Conservation (phyloP, 2,329 filamentous ascomycete genomes). For the Eurotiales sp. region DNA sequence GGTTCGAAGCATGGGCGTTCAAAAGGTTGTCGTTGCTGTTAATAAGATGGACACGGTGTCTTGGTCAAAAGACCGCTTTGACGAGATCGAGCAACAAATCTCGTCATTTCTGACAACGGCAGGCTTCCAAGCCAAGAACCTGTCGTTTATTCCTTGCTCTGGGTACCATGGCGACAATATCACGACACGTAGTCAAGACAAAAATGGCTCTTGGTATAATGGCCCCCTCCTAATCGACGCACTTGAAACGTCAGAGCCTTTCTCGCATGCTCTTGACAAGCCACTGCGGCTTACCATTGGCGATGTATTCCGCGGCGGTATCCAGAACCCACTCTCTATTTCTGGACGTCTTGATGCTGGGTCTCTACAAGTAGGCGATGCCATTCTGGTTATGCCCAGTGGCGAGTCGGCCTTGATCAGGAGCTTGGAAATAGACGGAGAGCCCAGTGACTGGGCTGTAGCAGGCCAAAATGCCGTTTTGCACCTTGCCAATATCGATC, state of each 20-base stretch:
- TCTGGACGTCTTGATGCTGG: constrained; percentile 84
- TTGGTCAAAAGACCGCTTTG: constrained; percentile 80
- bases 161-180: constrained; percentile 89
- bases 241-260: constrained; percentile 76
- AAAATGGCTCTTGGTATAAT: constrained; percentile 69
- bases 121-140: constrained; percentile 75
- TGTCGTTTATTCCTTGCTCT: constrained; percentile 85
- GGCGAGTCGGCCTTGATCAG: constrained; percentile 78
- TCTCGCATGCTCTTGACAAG: constrained; percentile 66
- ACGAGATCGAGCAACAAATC: constrained; percentile 80
- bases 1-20: constrained; percentile 84
- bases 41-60: constrained; percentile 89
- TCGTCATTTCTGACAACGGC: constrained; percentile 76
- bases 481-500: constrained; percentile 81
- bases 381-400: constrained; percentile 73
- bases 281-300: constrained; percentile 82
- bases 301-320: constrained; percentile 77
- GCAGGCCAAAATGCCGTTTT: constrained; percentile 84
- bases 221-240: constrained; percentile 78
- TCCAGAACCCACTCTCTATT: constrained; percentile 77
- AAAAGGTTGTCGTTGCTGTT: constrained; percentile 80
- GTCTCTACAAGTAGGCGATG: constrained; percentile 78
- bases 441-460: constrained; percentile 79
- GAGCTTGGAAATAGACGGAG: constrained; percentile 70
- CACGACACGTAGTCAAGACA: constrained; percentile 44